These are phyloP conservation scores for Tulasnella sp. DNA, from an alignment of 768 basidiomycete species.

Conservation along the genomic window DNA sequence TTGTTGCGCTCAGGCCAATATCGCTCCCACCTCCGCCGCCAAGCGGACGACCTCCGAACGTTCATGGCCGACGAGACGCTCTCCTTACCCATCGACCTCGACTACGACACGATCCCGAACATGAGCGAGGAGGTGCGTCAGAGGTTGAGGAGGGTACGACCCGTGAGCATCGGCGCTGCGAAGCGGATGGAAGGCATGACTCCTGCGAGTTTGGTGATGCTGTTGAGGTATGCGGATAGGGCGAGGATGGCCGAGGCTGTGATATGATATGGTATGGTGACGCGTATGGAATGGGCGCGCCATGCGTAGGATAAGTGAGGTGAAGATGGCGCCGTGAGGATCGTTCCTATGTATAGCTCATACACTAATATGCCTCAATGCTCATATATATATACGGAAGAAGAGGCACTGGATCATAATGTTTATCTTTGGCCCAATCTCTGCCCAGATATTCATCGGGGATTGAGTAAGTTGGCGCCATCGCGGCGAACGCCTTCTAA, in stretches of 20 bases:
- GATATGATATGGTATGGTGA: too few species aligned
- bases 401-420: too few species aligned
- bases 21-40: conserved; percentile 45
- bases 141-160: conserved; percentile 45
- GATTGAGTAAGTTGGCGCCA: too few species aligned
- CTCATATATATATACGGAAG: too few species aligned
- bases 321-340: too few species aligned
- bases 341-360: too few species aligned
- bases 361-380: too few species aligned
- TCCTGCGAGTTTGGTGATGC: conserved; percentile 54
- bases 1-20: conserved; percentile 23
- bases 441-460: too few species aligned
- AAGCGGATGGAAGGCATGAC: conserved; percentile 94
- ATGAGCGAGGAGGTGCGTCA: conserved; percentile 69
- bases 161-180: conserved; percentile 72
- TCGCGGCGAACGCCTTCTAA: too few species aligned
- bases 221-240: conserved; percentile 50
- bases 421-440: too few species aligned
- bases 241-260: neutral
- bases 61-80: conserved; percentile 72
- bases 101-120: conserved; percentile 54
- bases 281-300: too few species aligned
- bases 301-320: too few species aligned
- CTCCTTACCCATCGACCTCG: conserved; percentile 52
- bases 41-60: conserved; percentile 59